Conservation (phyloP, 371 early-diverging fungal species). For the Globomyces sp. region DNA sequence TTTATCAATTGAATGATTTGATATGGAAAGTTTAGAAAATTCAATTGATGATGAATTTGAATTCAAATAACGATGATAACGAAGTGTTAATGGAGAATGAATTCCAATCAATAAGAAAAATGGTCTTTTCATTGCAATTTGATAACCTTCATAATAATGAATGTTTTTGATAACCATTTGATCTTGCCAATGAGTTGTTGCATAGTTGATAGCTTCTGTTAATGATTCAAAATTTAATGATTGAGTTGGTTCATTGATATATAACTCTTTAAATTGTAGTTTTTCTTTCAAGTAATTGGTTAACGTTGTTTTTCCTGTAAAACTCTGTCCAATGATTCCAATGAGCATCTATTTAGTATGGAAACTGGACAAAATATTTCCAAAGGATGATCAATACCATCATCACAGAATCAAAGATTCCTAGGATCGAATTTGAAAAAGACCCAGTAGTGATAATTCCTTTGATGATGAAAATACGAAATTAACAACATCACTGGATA, state of each 20-base stretch:
- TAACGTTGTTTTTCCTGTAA: constrained; percentile 73
- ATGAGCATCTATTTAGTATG: constrained; percentile 35
- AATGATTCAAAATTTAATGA: not conserved
- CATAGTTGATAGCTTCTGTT: constrained; percentile 15
- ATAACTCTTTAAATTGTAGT: constrained; percentile 43
- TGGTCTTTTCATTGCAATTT: constrained; percentile 71
- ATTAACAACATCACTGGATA: too few species aligned
- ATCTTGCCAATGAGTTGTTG: constrained; percentile 26
- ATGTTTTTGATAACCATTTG: constrained; percentile 72
- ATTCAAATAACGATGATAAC: constrained; percentile 57
- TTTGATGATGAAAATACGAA: too few species aligned
- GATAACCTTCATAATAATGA: constrained; percentile 29
- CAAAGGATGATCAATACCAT: not conserved
- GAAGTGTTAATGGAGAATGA: constrained; percentile 70
- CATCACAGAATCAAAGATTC: too few species aligned
- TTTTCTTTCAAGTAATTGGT: constrained; percentile 58
- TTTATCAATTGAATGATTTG: constrained; percentile 28
- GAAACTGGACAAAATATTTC: not conserved
- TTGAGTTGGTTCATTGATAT: not conserved
- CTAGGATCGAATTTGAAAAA: too few species aligned
- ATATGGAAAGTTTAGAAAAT: constrained; percentile 18
- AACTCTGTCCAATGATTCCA: constrained; percentile 50
- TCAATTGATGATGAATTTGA: constrained; percentile 22
- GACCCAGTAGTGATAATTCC: too few species aligned
- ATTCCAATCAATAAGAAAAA: constrained; percentile 82